Evolutionary conservation across 306 rosid species (phyloP), one percentile per base, ranked within the genome.

Genomic region (Prunus kanzakura): DNA sequence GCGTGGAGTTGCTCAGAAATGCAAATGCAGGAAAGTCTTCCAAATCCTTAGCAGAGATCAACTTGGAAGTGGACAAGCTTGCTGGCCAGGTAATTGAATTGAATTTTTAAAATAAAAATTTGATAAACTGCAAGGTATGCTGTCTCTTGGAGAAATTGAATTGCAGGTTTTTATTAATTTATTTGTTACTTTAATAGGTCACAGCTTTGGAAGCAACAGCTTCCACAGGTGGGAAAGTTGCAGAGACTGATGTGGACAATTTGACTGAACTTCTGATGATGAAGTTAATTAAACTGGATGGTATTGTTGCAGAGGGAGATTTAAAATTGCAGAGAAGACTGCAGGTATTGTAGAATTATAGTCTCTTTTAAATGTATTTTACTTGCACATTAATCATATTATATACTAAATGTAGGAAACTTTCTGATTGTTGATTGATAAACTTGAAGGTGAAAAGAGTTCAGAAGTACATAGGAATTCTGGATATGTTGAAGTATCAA

Each of bases 261-360:
- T 62, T 89, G 84, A 92, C 83, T 2, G 98, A 92, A 62, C 84
- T 73, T 67, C 72, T 95, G 82, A 95, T 92, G 98, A 73, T 76
- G 65, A 72, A 81, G 38, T 83, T 92, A 80, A 73, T 95, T 71
- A 77, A 81, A 74, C 75, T 95, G 80, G 96, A 95, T 79, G 96
- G 83, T 58, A 83, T 88, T 75, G 81, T 79, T 41, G 92, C 81
- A 6, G 92, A 85, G 27, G 92, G 87, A 69, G 91, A 90, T 52
- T 77, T 88, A 30, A 88, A 90, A 69, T 68, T 77, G 78, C 90
- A 84, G 84, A 87, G 83, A 82, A 90, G 71, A 86, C 75, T 80
- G 41, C 92, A 85, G 93, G 98, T 92, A 79, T 22, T 61, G 6
- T 50, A 69, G 8, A 1, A 18, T 55, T 71, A 0, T 29, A 11